Conservation (phyloP, 2,329 filamentous ascomycete species). For the Sporothrix humicola region DNA sequence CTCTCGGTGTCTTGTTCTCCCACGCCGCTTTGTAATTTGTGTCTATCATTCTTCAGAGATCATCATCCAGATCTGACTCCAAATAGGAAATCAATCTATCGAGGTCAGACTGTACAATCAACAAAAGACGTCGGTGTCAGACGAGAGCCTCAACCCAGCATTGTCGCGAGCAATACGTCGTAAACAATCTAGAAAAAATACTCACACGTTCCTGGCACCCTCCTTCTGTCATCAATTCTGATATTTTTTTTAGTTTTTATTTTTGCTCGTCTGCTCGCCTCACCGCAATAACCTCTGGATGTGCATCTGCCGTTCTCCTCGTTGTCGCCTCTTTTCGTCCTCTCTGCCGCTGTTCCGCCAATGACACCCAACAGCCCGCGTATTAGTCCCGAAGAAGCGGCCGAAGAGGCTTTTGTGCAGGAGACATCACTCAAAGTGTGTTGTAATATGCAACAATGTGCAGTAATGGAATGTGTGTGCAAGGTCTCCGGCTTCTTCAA, state of each 20-base stretch:
- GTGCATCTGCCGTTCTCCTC: neutral
- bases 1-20: neutral
- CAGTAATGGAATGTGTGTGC: neutral
- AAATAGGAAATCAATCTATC: neutral
- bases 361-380: neutral
- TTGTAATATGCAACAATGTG: neutral
- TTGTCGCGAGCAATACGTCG: neutral
- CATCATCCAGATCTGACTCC: neutral
- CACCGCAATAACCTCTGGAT: neutral
- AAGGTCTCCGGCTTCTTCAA: neutral
- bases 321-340: neutral
- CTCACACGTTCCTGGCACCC: no score
- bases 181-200: neutral
- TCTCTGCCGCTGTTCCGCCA: constrained; percentile 12
- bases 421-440: neutral
- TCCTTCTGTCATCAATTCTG: neutral
- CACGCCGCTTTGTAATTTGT: neutral
- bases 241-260: no score
- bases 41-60: neutral
- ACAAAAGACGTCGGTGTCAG: neutral
- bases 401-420: neutral
- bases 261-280: neutral
- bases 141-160: neutral
- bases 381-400: neutral
- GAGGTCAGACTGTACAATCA: neutral